Conservation (phyloP, 768 basidiomycete genomes). For the Amyloporia xantha region DNA sequence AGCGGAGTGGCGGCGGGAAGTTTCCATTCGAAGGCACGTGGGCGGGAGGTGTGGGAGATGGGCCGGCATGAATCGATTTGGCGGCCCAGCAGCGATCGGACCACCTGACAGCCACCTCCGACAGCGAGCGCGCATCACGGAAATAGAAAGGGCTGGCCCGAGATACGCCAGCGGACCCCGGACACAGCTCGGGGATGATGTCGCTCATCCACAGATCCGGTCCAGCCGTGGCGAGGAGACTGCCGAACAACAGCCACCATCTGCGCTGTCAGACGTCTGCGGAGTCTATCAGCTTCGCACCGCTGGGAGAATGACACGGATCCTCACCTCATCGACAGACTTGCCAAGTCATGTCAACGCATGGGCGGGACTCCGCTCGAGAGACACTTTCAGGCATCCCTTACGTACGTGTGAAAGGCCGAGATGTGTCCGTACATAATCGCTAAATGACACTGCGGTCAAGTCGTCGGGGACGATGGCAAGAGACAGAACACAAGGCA, state of each 20-base stretch:
- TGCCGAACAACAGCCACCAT: neutral
- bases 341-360: slow-evolving; percentile 3
- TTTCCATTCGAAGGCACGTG: slow-evolving; percentile 19
- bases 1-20: slow-evolving; percentile 11
- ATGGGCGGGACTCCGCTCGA: neutral
- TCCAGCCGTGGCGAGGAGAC: neutral
- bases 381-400: neutral
- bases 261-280: neutral
- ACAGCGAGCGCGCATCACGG: slow-evolving; percentile 16
- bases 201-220: neutral
- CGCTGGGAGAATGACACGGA: neutral
- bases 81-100: slow-evolving; percentile 1
- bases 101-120: slow-evolving; percentile 5
- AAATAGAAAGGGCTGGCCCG: slow-evolving; percentile 6
- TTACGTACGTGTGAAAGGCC: slow-evolving; percentile 9
- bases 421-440: slow-evolving; percentile 7
- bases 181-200: neutral
- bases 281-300: neutral
- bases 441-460: neutral
- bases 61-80: slow-evolving; percentile 9
- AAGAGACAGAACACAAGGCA: neutral
- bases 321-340: neutral
- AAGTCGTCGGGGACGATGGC: too few species aligned
- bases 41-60: slow-evolving; percentile 16
- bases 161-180: slow-evolving; percentile 1